Evolutionary conservation across 2,329 filamentous ascomycete species (phyloP), one percentile per base, ranked within the genome.

Genomic region (Pseudovirgaria hyperparasitica): DNA sequence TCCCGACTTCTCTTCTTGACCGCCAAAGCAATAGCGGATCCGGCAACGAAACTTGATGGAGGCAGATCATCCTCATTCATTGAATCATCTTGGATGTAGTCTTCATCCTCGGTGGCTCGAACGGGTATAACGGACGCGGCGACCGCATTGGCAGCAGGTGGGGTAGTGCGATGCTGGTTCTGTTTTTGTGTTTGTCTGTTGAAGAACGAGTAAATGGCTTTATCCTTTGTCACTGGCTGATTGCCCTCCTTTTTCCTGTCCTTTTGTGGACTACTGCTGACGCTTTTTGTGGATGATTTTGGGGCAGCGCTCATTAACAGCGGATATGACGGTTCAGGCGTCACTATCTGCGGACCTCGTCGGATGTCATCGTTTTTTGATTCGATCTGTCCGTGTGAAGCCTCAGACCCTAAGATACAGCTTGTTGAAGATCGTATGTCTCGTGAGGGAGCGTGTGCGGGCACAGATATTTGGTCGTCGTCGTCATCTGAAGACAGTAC

Each of bases 161-260:
- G 50, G 30, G 52, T 62, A 13, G 52, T 42, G 8, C 50, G 49
- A 10, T 48, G 45, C 32, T 58, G 54, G 5, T 46, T 42, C 25
- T 48, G 44, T 33, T 57, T 55, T 29, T 55, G 57, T n/a, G 57
- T 52, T 6, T 50, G 49, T 26, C 49, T 48, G 41, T 54, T 60
- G 46, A 65, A 65, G 47, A 65, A 65, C 10, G 60, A 63, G 19
- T 54, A 58, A 26, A 63, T 62, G 7, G 58, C 50, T 37, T 57
- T 62, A 34, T 49, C 47, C 19, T 50, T 34, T 19, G 51, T 44
- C 35, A 51, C 46, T 11, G 50, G 38, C 30, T 58, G n/a, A n/a
- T n/a, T n/a, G n/a, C n/a, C n/a, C n/a, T n/a, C n/a, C n/a, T n/a
- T n/a, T n/a, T n/a, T n/a, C n/a, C n/a, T n/a, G n/a, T n/a, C n/a